These are phyloP conservation scores for Fragilaria radians DNA, from an alignment of 108 stramenopile genomes.

Conservation along the genomic window DNA sequence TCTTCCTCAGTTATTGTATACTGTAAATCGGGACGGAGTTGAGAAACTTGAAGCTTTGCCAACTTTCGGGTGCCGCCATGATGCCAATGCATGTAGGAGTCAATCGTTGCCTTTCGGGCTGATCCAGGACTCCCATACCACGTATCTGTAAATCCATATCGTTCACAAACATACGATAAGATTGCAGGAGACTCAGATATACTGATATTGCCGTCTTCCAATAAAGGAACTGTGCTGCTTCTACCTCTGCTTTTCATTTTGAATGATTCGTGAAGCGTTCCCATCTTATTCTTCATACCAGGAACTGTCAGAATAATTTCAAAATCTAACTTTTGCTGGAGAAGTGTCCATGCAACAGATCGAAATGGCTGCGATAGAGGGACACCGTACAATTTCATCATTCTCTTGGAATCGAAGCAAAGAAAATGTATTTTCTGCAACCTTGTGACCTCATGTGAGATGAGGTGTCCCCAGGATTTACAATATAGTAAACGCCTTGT, in stretches of 20 bases:
- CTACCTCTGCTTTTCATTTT: conserved; percentile 3
- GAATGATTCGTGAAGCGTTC: conserved; percentile 19
- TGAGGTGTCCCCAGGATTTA: no score
- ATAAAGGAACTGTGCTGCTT: conserved; percentile 14
- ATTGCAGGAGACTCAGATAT: conserved; percentile 36
- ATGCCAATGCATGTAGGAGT: conserved; percentile 31
- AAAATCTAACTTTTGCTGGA: conserved; percentile 13
- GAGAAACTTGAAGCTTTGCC: conserved; percentile 2
- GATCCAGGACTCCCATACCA: conserved; percentile 13
- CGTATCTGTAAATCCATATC: conserved; percentile 9
- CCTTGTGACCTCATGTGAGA: no score
- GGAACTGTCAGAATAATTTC: conserved; percentile 26
- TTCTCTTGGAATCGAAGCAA: no score
- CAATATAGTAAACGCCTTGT: no score
- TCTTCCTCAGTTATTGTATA: neutral
- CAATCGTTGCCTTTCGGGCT: conserved; percentile 16
- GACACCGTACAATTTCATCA: conserved; percentile 29
- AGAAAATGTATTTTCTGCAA: no score
- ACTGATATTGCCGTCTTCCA: conserved; percentile 8
- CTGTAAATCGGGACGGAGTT: conserved; percentile 12
- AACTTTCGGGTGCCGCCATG: conserved; percentile 21
- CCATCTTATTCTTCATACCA: conserved; percentile 10
- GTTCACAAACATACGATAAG: conserved; percentile 29
- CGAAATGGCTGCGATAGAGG: conserved; percentile 35
- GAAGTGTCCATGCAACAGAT: conserved; percentile 33